phyloP scores from a whole-genome alignment of 2,329 filamentous ascomycete species.

The Penicillium brevicompactum region DNA sequence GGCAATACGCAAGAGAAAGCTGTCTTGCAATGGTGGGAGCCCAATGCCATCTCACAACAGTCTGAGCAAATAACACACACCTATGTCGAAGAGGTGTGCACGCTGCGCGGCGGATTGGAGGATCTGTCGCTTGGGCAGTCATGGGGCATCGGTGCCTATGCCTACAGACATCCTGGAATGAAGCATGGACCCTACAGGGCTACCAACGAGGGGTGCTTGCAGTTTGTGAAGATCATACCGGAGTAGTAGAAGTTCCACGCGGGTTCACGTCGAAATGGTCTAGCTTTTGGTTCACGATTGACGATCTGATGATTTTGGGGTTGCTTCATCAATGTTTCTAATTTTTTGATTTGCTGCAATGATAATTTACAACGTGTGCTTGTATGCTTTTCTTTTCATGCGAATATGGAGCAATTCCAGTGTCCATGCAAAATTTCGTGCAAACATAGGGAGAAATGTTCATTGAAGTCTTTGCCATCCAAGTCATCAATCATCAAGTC shows the following conservation, averaged over 20 bases:
- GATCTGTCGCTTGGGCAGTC: conserved; percentile 33
- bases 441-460: not conserved
- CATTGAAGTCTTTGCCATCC: conserved; percentile 2
- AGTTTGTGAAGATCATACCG: conserved; percentile 29
- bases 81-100: conserved; percentile 44
- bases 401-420: not conserved
- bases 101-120: conserved; percentile 39
- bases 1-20: conserved; percentile 33
- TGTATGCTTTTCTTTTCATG: not conserved
- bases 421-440: not conserved
- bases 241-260: not conserved
- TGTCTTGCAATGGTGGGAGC: conserved; percentile 41
- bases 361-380: not conserved
- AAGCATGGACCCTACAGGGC: conserved; percentile 42
- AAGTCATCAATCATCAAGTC: conserved; percentile 7
- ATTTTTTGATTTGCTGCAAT: not conserved
- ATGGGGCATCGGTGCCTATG: conserved; percentile 42
- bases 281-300: no score
- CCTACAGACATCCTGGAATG: conserved; percentile 45
- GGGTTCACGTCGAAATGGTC: no score
- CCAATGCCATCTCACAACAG: conserved; percentile 30
- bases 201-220: conserved; percentile 39
- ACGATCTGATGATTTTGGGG: not conserved
- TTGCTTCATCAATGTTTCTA: not conserved
- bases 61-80: conserved; percentile 36